Conservation (phyloP, 768 basidiomycete species). For the Pisolithus orientalis region DNA sequence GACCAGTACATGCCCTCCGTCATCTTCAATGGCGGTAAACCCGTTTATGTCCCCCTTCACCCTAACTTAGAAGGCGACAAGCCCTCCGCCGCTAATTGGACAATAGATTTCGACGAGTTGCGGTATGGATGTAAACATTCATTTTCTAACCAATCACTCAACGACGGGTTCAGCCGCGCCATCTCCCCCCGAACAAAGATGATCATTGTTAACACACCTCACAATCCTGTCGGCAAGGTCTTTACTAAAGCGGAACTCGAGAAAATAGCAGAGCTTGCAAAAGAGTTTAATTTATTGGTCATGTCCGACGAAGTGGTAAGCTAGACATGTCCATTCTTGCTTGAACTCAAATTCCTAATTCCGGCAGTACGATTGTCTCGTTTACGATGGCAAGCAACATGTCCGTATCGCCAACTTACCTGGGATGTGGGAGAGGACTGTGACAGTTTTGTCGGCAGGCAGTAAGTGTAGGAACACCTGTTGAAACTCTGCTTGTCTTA, state of each 20-base stretch:
- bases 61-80: conserved; percentile 56
- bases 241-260: conserved; percentile 81
- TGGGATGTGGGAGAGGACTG: conserved; percentile 97
- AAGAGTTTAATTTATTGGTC: conserved; percentile 88
- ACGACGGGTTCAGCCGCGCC: conserved; percentile 47
- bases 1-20: conserved; percentile 93
- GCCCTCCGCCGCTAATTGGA: conserved; percentile 76
- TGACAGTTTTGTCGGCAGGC: conserved; percentile 93
- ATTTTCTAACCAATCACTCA: neutral
- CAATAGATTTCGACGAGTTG: conserved; percentile 82
- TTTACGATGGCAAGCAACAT: conserved; percentile 85
- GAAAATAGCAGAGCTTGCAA: conserved; percentile 78
- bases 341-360: conserved; percentile 1
- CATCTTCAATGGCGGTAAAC: conserved; percentile 89
- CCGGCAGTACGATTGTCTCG: conserved; percentile 83
- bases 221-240: conserved; percentile 98
- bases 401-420: conserved; percentile 90
- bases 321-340: neutral
- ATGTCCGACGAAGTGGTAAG: conserved; percentile 96
- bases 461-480: conserved; percentile 44
- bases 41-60: conserved; percentile 92
- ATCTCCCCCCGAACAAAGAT: conserved; percentile 89
- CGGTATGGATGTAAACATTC: conserved; percentile 37
- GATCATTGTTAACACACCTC: conserved; percentile 93
- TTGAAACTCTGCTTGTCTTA: neutral